Evolutionary conservation across 345 rosid species (phyloP).

Genomic region (Orychophragmus violaceus): DNA sequence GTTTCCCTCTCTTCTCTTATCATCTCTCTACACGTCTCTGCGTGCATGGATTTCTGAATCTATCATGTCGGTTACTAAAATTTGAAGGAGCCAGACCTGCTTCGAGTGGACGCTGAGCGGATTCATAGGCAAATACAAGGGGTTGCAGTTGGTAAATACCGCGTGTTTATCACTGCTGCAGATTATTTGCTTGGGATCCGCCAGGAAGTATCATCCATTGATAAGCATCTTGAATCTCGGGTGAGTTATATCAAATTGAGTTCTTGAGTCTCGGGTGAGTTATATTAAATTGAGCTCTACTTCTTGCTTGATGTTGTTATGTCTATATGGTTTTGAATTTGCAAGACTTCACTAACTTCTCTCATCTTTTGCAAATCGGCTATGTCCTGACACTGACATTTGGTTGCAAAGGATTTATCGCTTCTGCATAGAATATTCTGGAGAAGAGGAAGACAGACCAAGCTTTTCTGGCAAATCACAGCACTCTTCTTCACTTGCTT

Average conservation of each 20-base stretch:
- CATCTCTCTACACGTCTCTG: conserved; percentile 6
- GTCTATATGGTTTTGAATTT: too few relatives aligned
- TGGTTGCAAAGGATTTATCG: conserved; percentile 79
- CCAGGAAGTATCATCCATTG: conserved; percentile 75
- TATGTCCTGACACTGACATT: conserved; percentile 72
- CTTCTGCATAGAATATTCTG: conserved; percentile 76
- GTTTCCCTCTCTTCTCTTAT: conserved; percentile 18
- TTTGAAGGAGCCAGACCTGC: conserved; percentile 83
- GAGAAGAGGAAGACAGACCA: conserved; percentile 93
- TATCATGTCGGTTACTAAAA: background rate
- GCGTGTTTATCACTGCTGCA: conserved; percentile 84
- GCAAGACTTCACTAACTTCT: too few relatives aligned
- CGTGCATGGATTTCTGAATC: background rate
- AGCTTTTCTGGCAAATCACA: conserved; percentile 72
- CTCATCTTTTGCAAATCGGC: conserved; percentile 44
- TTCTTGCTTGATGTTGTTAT: too few relatives aligned
- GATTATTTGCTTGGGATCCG: conserved; percentile 84
- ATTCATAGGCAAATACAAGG: conserved; percentile 97
- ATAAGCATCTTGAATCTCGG: conserved; percentile 79
- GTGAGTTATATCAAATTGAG: conserved; percentile 30
- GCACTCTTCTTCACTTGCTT: conserved; percentile 90
- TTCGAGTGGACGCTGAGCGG: too few relatives aligned
- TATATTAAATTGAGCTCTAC: too few relatives aligned
- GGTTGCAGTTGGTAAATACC: conserved; percentile 92
- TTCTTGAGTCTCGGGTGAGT: too few relatives aligned